Evolutionary conservation across 2,329 filamentous ascomycete species (phyloP).

Genomic region (Elsinoe arachidis): DNA sequence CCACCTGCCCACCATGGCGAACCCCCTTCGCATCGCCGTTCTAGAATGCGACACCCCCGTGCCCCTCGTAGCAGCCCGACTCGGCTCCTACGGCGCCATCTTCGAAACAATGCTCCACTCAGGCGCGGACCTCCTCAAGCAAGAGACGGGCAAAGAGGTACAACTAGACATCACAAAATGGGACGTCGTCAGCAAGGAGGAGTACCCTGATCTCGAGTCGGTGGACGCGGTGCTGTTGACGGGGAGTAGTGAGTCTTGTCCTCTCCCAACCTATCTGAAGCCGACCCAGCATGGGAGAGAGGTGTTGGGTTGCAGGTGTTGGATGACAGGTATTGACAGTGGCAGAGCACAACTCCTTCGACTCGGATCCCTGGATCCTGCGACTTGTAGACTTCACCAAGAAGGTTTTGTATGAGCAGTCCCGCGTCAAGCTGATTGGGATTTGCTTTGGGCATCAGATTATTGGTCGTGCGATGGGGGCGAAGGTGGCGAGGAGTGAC

Average conservation of each 20-base stretch:
- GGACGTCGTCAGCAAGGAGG: conserved; percentile 59
- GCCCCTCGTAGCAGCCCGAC: conserved; percentile 53
- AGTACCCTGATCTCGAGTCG: conserved; percentile 63
- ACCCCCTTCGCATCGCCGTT: conserved; percentile 64
- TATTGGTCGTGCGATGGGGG: conserved; percentile 61
- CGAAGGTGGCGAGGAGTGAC: conserved; percentile 56
- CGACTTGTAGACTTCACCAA: conserved; percentile 61
- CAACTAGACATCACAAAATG: conserved; percentile 53
- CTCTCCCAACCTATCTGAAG: not conserved
- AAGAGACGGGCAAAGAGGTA: conserved; percentile 20
- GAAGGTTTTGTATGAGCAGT: conserved; percentile 48
- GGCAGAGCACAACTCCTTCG: conserved; percentile 62
- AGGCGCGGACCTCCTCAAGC: conserved; percentile 31
- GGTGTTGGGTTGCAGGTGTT: not conserved
- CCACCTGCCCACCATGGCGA: not conserved
- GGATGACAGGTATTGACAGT: conserved; percentile 14
- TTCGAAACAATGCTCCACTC: conserved; percentile 44
- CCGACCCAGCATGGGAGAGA: not conserved
- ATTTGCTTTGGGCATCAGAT: conserved; percentile 88
- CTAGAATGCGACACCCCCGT: conserved; percentile 80
- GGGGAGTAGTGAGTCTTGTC: conserved; percentile 40
- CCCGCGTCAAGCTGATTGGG: conserved; percentile 62
- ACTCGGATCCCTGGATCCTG: conserved; percentile 66
- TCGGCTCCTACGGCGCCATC: conserved; percentile 61
- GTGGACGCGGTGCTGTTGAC: conserved; percentile 78